Evolutionary conservation across 73 alveolate species (phyloP), one percentile per base, ranked within the genome.

Genomic region (Urostyla sp.): DNA sequence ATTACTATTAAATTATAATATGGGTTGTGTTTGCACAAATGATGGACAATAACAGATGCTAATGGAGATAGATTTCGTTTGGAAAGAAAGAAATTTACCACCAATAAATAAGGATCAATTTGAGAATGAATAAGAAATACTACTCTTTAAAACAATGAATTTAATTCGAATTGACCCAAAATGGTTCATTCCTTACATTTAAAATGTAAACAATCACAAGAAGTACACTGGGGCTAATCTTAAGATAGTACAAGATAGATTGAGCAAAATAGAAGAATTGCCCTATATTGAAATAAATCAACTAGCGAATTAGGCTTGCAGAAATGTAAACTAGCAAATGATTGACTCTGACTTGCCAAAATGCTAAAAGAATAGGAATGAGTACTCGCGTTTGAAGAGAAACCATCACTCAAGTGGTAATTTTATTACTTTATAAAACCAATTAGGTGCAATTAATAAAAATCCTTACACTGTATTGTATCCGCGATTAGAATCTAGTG

Each of bases 141-240:
- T 31, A 18, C 58, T 63, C 8, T 63, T 13, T 38, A 63, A 63
- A 23, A 63, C 79, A 43, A 63, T 63, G 40, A 43, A 60, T 48
- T 20, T 63, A 32, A 23, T 63, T 5, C 37, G 79, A 21, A 10
- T 3, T 21, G 79, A 63, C 30, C 79, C 79, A 1, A 11, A 6
- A 49, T 63, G 53, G 50, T 2, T 40, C 16, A 18, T 63, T 6
- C 79, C 79, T 6, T 63, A 20, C 24, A 24, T 63, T 1, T 8
- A 63, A 38, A 63, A 63, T 27, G 79, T 60, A 10, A 34, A 23
- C 37, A 15, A 63, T 40, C 37, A 43, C 27, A 5, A 63, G 60
- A 57, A 63, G 37, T 63, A 63, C 45, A 63, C 79, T 2, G 79
- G 79, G 15, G 79, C 79, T 1, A 63, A 63, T 43, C 37, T 63